Base-by-base conservation (phyloP, 305 asterid species). In the Plantago coronopus region DNA sequence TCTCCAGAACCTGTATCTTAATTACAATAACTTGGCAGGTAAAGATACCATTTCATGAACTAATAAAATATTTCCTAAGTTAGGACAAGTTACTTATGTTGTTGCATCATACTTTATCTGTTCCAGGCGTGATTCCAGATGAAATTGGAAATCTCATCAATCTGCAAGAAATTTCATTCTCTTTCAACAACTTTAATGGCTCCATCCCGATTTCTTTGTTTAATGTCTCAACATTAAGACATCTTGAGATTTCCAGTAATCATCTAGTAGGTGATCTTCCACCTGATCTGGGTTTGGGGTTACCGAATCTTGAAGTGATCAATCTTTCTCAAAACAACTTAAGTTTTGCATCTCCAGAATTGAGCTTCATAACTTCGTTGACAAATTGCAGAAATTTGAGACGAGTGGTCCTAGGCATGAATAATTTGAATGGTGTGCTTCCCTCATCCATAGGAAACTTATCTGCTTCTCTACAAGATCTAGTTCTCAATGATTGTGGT, bases 201-300 rank as follows among this genome's bases (percentile, higher is more conserved):
- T 22, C 27, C 57, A 51, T 51, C 9, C 38, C 57, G 13, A 19
- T 34, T 6, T 51, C 57, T 5, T 1, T 50, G 7, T 50, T 50
- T 50, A 50, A 50, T 21, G 21, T 22, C 57, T 3, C 37, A 27
- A 50, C 57, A 50, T 50, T 50, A 50, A 21, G 20, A 0, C 6
- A 16, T 14, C 13, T 48, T 17, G 54, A 48, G 14, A n/a, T 21
- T 2, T 20, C 7, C 2, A 5, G 23, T 22, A 51, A 51, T 15
- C 57, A 51, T 22, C 57, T 51, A 22, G 12, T 23, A 12, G 57
- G 57, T 40, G 9, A 17, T 51, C 19, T 51, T 51, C 57, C 57
- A 25, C 38, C 57, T 15, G 18, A 22, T 51, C 19, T 51, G 3
- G 40, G 57, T 51, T 51, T 15, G 40, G 40, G 57, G 20, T 13